These are phyloP conservation scores for Pseudozyma thailandica DNA, from an alignment of 1,284 basidiomycete genomes.

Conservation along the genomic window DNA sequence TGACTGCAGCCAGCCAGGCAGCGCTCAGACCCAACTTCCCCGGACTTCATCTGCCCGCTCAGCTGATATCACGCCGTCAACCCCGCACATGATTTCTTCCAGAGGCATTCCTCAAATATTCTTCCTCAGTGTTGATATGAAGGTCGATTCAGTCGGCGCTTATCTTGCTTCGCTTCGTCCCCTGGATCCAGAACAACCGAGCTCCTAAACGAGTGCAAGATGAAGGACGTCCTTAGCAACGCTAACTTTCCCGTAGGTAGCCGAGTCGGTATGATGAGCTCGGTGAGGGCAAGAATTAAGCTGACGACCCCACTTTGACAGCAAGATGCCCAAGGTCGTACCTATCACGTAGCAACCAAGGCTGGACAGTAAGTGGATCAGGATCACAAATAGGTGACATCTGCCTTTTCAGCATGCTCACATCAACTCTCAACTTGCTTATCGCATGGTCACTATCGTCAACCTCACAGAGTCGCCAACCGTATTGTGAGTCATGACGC, in stretches of 20 bases:
- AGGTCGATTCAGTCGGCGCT: no score
- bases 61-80: slow-evolving; percentile 3
- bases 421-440: not conserved
- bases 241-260: slow-evolving; percentile 58
- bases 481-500: slow-evolving; percentile 71
- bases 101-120: not conserved
- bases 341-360: slow-evolving; percentile 55
- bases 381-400: not conserved
- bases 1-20: not conserved
- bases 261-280: not conserved
- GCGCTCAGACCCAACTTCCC: not conserved
- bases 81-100: slow-evolving; percentile 10
- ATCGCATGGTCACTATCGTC: not conserved
- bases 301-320: not conserved
- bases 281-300: not conserved
- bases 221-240: slow-evolving; percentile 57
- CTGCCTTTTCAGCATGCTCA: not conserved
- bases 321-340: slow-evolving; percentile 52
- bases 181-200: no score
- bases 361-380: slow-evolving; percentile 40
- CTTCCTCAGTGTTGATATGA: no score
- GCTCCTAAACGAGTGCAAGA: slow-evolving; percentile 11
- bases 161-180: no score
- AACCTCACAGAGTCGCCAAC: slow-evolving; percentile 74
- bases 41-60: slow-evolving; percentile 3